Base-by-base conservation (phyloP, 768 basidiomycete species). In the Cyclocybe aegerita region DNA sequence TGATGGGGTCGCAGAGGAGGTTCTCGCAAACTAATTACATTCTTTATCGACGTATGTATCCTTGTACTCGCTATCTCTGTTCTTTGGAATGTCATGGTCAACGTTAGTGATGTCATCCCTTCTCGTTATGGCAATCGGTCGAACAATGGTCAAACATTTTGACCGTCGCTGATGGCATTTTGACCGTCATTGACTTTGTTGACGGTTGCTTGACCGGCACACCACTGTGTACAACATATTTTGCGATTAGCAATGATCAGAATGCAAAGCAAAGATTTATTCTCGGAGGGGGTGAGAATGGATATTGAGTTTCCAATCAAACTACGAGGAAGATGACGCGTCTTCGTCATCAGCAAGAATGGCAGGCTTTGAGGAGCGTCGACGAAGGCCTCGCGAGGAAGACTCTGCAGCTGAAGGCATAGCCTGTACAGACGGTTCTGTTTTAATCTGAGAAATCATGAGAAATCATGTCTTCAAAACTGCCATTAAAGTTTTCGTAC, bases 331-430 rank as follows among this genome's bases (percentile, higher is more conserved):
- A 45, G 23, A 29, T 55, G 50, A 70, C 35, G 56, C 58, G 38
- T 67, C 68, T 29, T 63, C 68, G 32, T 70, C 69, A 12, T 68
- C 64, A 14, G 55, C 49, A 38, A 58, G 56, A 14, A 72, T 67
- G 46, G 64, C 61, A 39, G 66, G 59, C 58, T 72, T 73, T 44
- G 79, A 80, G 12, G 70, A 70, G 35, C 81, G 78, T 44, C 76
- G 70, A 46, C 77, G 74, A 29, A 81, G 61, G 34, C 72, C 60
- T 46, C 61, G 64, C 39, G 65, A 50, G 31, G 63, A 58, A 31
- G 65, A 49, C 37, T 59, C 61, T 17, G 63, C 59, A 12, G 46
- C 15, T 7, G 70, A 54, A 52, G 69, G 63, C 23, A 73, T 63
- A 11, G 60, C 62, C n/a, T 69, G 54, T 42, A 48, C 58, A 33